Conservation (phyloP, 371 early-diverging fungal genomes). For the Nematocida displodere region DNA sequence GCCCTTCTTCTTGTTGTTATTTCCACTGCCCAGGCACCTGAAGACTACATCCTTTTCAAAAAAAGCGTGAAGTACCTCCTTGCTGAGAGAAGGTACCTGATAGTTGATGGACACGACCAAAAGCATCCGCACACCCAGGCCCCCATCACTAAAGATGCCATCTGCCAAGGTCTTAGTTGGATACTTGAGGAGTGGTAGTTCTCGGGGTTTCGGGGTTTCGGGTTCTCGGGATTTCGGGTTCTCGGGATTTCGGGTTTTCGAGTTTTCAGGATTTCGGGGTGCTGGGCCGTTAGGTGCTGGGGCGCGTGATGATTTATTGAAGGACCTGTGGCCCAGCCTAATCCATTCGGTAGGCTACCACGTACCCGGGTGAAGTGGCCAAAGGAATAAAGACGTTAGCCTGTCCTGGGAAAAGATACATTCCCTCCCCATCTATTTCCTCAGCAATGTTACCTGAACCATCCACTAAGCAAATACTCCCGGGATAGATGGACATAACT, state of each 20-base stretch:
- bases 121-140: neutral
- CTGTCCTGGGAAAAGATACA: neutral
- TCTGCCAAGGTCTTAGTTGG: conserved; percentile 32
- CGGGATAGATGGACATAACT: conserved; percentile 17
- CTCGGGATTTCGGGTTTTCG: too few species aligned
- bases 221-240: too few species aligned
- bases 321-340: neutral
- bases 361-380: neutral
- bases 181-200: neutral
- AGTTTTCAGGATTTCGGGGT: too few species aligned
- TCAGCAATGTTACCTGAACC: neutral
- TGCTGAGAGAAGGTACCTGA: neutral
- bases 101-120: conserved; percentile 3
- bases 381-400: conserved; percentile 15
- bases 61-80: conserved; percentile 9
- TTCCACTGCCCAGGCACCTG: neutral
- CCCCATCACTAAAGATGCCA: neutral
- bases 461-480: neutral
- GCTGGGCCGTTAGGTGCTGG: neutral
- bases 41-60: conserved; percentile 19
- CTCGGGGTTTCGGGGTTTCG: too few species aligned
- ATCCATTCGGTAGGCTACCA: conserved; percentile 37
- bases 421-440: neutral
- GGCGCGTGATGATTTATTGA: neutral
- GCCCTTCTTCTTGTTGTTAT: conserved; percentile 31